Conservation (phyloP, 805 yeast species). For the Candida germanica region DNA sequence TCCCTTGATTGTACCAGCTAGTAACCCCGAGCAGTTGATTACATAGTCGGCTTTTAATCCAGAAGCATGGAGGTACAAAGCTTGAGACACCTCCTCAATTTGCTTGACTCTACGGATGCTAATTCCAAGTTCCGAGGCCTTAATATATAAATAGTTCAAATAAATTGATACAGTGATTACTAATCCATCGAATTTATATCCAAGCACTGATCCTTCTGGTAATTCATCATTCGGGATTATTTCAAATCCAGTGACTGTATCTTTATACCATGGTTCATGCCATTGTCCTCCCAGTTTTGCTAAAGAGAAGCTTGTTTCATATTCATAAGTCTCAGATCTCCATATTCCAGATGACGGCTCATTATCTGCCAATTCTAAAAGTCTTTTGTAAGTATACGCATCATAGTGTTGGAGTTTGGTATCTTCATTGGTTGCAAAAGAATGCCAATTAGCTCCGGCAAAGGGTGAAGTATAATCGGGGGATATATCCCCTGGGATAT, state of each 20-base stretch:
- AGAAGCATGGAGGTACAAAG: constrained; percentile 38
- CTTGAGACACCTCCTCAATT: constrained; percentile 46
- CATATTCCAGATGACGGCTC: constrained; percentile 52
- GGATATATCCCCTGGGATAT: constrained; percentile 54
- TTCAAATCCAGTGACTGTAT: constrained; percentile 39
- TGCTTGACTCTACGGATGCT: constrained; percentile 38
- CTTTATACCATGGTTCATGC: constrained; percentile 45
- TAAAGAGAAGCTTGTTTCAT: not conserved
- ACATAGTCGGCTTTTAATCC: constrained; percentile 46
- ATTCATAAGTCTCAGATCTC: constrained; percentile 9
- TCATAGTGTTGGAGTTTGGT: constrained; percentile 41
- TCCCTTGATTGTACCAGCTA: constrained; percentile 44
- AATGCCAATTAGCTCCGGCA: constrained; percentile 73
- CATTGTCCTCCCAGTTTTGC: not conserved
- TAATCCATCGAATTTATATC: constrained; percentile 50
- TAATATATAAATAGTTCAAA: constrained; percentile 48
- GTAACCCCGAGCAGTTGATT: constrained; percentile 57
- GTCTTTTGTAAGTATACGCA: constrained; percentile 44
- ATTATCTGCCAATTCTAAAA: constrained; percentile 41
- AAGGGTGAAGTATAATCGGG: constrained; percentile 60
- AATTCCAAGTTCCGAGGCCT: constrained; percentile 47
- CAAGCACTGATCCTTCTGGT: constrained; percentile 41
- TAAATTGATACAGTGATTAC: constrained; percentile 60
- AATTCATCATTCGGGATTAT: constrained; percentile 32
- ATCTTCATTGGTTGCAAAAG: constrained; percentile 49